These are phyloP conservation scores for Leishmania major DNA, from an alignment of 208 protist genomes.

Conservation along the genomic window DNA sequence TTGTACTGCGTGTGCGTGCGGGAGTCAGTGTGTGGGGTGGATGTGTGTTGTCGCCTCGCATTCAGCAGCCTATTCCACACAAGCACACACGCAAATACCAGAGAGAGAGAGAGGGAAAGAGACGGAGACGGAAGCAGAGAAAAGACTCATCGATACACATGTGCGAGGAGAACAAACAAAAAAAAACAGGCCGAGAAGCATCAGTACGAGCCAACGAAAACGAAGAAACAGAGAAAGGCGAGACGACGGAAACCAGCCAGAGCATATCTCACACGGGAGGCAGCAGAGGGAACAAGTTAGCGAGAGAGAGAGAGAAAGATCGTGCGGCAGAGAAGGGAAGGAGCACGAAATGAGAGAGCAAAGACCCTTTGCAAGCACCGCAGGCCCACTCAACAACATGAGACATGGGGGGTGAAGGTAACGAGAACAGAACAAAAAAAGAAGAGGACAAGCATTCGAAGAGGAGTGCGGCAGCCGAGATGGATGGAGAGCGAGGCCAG, in stretches of 20 bases:
- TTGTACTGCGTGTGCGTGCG: neutral
- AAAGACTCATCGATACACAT: neutral
- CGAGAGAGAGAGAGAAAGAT: neutral
- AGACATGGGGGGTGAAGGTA: neutral
- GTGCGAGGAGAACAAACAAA: neutral
- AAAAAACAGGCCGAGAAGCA: neutral
- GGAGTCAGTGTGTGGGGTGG: neutral
- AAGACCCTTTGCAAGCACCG: neutral
- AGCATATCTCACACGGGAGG: neutral
- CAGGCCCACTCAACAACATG: neutral
- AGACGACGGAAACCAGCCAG: neutral
- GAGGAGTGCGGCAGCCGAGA: neutral
- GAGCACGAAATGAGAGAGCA: neutral
- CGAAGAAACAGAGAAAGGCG: neutral
- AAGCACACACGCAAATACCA: neutral
- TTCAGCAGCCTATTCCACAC: neutral
- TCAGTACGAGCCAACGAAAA: neutral
- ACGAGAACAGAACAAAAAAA: neutral
- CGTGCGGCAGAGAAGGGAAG: neutral
- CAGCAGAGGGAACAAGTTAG: neutral
- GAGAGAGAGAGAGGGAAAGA: neutral
- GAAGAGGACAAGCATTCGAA: neutral
- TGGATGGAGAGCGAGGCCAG: neutral
- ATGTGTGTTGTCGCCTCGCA: neutral
- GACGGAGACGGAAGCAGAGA: neutral